Percentiles rank a stretch among this genome's conserved stretches.
phyloP scores from a whole-genome alignment of 2,329 filamentous ascomycete genomes.

The Diaporthe citri region DNA sequence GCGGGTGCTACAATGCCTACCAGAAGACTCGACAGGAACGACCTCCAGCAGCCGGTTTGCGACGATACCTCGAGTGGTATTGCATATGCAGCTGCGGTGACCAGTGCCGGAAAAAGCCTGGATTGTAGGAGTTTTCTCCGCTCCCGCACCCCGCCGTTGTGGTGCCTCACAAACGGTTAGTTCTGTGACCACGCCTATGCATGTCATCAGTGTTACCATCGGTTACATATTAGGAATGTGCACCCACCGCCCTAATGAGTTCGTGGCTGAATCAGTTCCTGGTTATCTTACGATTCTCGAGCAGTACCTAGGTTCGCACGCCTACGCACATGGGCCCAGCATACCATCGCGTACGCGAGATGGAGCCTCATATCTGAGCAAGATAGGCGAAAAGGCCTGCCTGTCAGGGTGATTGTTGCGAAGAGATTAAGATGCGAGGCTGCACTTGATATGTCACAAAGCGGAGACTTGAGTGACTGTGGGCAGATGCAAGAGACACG shows the following conservation, averaged over 20 bases:
- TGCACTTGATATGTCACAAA: constrained; percentile 27
- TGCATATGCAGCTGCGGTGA: constrained; percentile 29
- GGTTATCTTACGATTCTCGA: background rate
- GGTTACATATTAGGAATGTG: constrained; percentile 3
- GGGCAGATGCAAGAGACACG: constrained; percentile 9
- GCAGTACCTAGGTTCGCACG: background rate
- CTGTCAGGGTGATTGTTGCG: constrained; percentile 8
- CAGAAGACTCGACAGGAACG: constrained; percentile 18
- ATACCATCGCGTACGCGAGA: background rate
- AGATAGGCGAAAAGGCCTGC: background rate
- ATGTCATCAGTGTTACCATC: constrained; percentile 17
- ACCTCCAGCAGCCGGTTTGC: background rate
- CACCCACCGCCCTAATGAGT: background rate
- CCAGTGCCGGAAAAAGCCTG: constrained; percentile 12
- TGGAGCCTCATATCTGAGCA: background rate
- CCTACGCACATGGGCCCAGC: background rate
- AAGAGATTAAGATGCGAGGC: constrained; percentile 3
- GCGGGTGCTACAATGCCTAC: constrained; percentile 1
- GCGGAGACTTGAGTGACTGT: background rate
- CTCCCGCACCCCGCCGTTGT: constrained; percentile 18
- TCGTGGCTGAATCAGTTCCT: background rate
- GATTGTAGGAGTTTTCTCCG: constrained; percentile 10
- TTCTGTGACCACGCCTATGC: constrained; percentile 13
- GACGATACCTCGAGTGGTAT: constrained; percentile 6
- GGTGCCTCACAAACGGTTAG: constrained; percentile 10